Conservation (phyloP, 129 eudicot species). For the Ambrosia trifida region DNA sequence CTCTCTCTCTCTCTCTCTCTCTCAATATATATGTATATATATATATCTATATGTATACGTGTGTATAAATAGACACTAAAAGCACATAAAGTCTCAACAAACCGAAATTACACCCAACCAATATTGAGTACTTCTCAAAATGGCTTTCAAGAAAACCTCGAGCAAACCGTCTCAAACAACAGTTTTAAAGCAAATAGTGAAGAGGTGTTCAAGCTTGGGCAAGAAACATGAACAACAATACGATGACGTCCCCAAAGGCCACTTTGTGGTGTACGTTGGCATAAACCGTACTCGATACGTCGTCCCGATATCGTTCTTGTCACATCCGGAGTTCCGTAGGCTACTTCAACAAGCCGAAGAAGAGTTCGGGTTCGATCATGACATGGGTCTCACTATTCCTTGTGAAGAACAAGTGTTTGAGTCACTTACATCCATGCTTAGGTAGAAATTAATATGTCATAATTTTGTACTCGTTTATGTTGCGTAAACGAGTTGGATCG, state of each 20-base stretch:
- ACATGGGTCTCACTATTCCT: constrained; percentile 82
- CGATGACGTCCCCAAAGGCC: constrained; percentile 76
- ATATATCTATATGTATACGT: not conserved
- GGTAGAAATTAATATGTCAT: constrained; percentile 19
- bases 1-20: not conserved
- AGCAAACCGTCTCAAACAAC: constrained; percentile 57
- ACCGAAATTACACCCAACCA: not conserved
- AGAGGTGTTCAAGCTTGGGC: constrained; percentile 68
- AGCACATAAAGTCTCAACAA: constrained; percentile 22
- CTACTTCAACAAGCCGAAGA: constrained; percentile 75
- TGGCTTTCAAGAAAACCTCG: constrained; percentile 57
- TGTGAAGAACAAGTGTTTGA: constrained; percentile 69
- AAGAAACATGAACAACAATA: constrained; percentile 58
- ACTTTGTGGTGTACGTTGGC: constrained; percentile 82
- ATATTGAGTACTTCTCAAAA: constrained; percentile 15
- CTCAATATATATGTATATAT: not conserved
- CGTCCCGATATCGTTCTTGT: constrained; percentile 62
- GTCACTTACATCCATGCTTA: constrained; percentile 54
- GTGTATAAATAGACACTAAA: constrained; percentile 13
- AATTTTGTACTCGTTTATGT: too few relatives aligned
- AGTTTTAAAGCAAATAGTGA: constrained; percentile 63
- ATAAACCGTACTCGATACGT: constrained; percentile 61
- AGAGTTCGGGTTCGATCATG: constrained; percentile 83
- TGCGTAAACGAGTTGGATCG: too few relatives aligned
- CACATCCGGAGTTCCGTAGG: constrained; percentile 50